Conservation (phyloP, 129 eudicot species). For the Centaurea solstitialis region DNA sequence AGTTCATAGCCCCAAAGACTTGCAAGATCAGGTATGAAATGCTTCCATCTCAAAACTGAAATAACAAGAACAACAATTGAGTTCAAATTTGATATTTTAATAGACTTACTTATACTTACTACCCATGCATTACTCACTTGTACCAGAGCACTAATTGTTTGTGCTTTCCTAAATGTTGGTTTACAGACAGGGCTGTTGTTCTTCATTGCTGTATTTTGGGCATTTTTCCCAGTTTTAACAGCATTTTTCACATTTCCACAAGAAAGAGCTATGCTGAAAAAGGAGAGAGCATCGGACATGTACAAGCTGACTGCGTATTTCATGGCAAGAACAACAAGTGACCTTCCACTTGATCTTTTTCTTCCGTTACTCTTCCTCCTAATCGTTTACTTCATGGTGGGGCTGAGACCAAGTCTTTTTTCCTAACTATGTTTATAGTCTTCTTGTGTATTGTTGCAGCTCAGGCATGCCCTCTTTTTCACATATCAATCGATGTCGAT, state of each 20-base stretch:
- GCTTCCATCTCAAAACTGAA: not conserved
- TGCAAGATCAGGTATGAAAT: constrained; percentile 70
- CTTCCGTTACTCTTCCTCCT: constrained; percentile 72
- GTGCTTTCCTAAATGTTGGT: constrained; percentile 1
- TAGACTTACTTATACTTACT: no score
- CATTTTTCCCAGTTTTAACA: constrained; percentile 88
- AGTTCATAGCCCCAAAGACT: constrained; percentile 42
- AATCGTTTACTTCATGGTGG: constrained; percentile 91
- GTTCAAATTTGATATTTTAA: not conserved
- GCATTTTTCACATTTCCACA: constrained; percentile 95
- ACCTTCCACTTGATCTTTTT: constrained; percentile 84
- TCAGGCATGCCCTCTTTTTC: constrained; percentile 49
- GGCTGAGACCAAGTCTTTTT: constrained; percentile 57
- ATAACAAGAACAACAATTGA: not conserved
- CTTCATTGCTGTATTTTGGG: constrained; percentile 94
- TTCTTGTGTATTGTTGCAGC: constrained; percentile 92
- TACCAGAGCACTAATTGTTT: not conserved
- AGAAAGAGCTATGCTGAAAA: constrained; percentile 88
- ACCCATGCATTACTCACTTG: no score
- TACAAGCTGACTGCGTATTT: constrained; percentile 88
- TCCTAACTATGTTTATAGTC: constrained; percentile 68
- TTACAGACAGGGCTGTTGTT: constrained; percentile 83
- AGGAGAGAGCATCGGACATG: constrained; percentile 92
- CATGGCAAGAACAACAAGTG: constrained; percentile 83
- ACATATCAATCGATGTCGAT: not conserved